Conservation (phyloP, 495 filamentous ascomycete species). For the Trichoderma gamsii region DNA sequence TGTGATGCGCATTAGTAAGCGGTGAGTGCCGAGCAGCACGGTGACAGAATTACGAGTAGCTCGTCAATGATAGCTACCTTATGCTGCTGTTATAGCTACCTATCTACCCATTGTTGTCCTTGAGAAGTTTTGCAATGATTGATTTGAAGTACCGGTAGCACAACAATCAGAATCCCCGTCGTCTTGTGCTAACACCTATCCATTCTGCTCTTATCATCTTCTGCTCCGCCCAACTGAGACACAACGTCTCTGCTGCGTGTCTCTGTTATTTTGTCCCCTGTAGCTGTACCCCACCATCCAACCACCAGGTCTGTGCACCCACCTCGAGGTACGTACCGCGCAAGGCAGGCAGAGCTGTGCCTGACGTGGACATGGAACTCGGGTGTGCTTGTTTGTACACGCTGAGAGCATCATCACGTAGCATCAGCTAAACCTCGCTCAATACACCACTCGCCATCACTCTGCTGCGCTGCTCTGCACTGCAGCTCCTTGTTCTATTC, state of each 20-base stretch:
- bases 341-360: conserved; percentile 30
- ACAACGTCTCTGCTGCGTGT: not conserved
- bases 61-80: no score
- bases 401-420: conserved; percentile 11
- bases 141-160: no score
- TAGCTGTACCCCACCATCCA: not conserved
- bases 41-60: no score
- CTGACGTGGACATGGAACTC: conserved; percentile 28
- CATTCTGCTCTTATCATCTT: not conserved
- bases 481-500: not conserved
- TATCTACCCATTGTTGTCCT: no score
- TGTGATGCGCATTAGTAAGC: no score
- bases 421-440: not conserved
- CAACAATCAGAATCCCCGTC: no score
- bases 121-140: no score
- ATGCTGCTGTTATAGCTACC: no score
- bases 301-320: conserved; percentile 12
- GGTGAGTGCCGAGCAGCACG: no score
- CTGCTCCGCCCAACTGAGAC: not conserved
- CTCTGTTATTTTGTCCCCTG: not conserved
- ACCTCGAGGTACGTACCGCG: not conserved
- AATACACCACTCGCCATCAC: not conserved
- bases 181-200: not conserved
- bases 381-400: not conserved
- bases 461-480: not conserved